Percentiles rank a stretch among this genome's conserved stretches.
Conservation (phyloP, 768 basidiomycete species). For the Porphyrellus cyaneotinctus region DNA sequence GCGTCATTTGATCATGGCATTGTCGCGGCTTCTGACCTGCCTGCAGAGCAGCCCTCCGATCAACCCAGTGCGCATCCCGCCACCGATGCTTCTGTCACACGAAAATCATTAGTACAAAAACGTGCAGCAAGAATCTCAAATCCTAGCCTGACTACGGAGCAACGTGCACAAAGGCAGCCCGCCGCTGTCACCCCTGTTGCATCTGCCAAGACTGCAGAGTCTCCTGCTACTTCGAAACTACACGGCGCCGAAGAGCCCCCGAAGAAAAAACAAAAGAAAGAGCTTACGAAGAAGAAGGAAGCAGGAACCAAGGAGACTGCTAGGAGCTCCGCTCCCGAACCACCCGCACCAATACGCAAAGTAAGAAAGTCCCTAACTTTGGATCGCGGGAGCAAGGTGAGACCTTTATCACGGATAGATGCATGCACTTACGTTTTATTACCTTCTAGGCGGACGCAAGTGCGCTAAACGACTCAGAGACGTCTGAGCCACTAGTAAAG, state of each 20-base stretch:
- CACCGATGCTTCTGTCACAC: background rate
- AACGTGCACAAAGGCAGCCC: slow-evolving; percentile 8
- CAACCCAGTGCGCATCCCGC: background rate
- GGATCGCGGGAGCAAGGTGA: slow-evolving; percentile 11
- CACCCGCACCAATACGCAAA: background rate
- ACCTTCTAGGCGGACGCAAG: slow-evolving; percentile 7
- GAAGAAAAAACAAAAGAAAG: slow-evolving; percentile 20
- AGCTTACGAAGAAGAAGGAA: background rate
- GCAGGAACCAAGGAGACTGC: background rate
- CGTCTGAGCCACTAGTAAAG: background rate
- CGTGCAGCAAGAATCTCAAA: background rate
- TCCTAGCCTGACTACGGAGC: background rate
- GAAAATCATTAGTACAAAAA: slow-evolving; percentile 20
- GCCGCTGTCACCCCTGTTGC: background rate
- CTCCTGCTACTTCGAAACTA: background rate
- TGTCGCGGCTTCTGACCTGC: background rate
- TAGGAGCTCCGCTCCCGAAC: slow-evolving; percentile 11
- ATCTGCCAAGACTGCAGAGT: background rate
- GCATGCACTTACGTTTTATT: slow-evolving; percentile 1
- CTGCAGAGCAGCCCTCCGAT: background rate
- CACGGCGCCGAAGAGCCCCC: slow-evolving; percentile 4
- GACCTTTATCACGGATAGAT: background rate
- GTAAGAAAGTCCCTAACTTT: slow-evolving; percentile 2
- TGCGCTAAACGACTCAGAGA: background rate
- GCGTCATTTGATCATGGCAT: slow-evolving; percentile 6